Percentiles rank a stretch among this genome's conserved stretches.
Evolutionary conservation across 306 rosid species (phyloP).

Genomic region (Cucurbita pepo): DNA sequence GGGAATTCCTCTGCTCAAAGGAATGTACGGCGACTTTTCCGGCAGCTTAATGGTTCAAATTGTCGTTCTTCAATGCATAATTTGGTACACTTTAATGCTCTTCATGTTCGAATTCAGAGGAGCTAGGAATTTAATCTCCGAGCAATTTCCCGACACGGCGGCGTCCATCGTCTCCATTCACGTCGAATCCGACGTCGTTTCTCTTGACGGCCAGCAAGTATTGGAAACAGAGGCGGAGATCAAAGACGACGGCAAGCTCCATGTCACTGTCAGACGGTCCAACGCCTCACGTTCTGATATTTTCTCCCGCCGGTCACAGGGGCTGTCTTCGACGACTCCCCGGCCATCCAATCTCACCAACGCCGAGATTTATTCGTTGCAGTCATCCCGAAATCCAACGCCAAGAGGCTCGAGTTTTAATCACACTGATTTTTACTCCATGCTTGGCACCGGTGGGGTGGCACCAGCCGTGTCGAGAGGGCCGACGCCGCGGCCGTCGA

Average conservation of each 20-base stretch:
- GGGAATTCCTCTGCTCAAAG: constrained; percentile 78
- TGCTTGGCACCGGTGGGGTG: constrained; percentile 46
- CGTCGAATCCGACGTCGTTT: constrained; percentile 77
- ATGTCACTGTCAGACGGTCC: constrained; percentile 59
- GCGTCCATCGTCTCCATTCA: constrained; percentile 78
- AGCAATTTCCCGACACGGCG: constrained; percentile 80
- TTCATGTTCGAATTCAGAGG: constrained; percentile 74
- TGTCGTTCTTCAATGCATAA: constrained; percentile 94
- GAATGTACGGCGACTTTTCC: constrained; percentile 72
- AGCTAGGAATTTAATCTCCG: constrained; percentile 53
- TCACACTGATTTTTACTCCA: constrained; percentile 65
- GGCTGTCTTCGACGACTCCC: constrained; percentile 54
- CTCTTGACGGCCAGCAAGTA: constrained; percentile 52
- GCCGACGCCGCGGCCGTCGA: constrained; percentile 58
- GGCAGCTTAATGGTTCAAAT: constrained; percentile 82
- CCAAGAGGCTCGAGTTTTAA: constrained; percentile 81
- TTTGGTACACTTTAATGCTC: constrained; percentile 77
- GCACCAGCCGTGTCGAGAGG: constrained; percentile 35
- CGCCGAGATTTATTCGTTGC: constrained; percentile 77
- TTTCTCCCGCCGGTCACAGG: constrained; percentile 53
- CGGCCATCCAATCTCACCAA: constrained; percentile 68
- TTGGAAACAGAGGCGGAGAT: constrained; percentile 61
- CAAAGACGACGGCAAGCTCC: constrained; percentile 72
- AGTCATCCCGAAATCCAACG: constrained; percentile 61
- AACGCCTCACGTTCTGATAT: constrained; percentile 72